phyloP scores from a whole-genome alignment of 164 flowering plant genomes.

The Liquidambar formosana region DNA sequence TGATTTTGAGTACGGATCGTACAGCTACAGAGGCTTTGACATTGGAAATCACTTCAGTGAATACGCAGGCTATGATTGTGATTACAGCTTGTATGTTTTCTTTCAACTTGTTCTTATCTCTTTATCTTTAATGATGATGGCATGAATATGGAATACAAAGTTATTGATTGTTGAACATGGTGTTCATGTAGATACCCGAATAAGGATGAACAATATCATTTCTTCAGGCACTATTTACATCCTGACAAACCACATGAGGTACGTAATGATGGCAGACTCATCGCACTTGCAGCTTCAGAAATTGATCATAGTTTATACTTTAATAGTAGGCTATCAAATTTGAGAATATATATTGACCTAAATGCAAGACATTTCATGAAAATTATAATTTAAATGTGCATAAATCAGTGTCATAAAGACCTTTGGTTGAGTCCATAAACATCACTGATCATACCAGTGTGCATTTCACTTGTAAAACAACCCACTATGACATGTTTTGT shows the following conservation, averaged over 20 bases:
- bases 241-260: constrained; percentile 82
- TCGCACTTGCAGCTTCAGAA: neutral
- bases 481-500: no score
- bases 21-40: constrained; percentile 92
- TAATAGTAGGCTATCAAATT: no score
- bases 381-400: neutral
- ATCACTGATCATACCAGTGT: neutral
- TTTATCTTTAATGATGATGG: neutral
- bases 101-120: constrained; percentile 4
- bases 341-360: neutral
- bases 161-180: constrained; percentile 8
- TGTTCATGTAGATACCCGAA: constrained; percentile 66
- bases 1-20: constrained; percentile 97
- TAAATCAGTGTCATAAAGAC: no score
- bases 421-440: neutral
- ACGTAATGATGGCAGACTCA: constrained; percentile 8
- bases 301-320: neutral
- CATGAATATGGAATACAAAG: neutral
- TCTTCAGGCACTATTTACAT: constrained; percentile 82
- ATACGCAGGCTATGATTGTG: constrained; percentile 98
- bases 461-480: no score
- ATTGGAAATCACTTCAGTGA: constrained; percentile 98
- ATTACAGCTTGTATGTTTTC: constrained; percentile 74
- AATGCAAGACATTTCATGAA: neutral
- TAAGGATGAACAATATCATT: constrained; percentile 83